Base-by-base conservation (phyloP, 169 alveolate species). In the Plasmodium inui region DNA sequence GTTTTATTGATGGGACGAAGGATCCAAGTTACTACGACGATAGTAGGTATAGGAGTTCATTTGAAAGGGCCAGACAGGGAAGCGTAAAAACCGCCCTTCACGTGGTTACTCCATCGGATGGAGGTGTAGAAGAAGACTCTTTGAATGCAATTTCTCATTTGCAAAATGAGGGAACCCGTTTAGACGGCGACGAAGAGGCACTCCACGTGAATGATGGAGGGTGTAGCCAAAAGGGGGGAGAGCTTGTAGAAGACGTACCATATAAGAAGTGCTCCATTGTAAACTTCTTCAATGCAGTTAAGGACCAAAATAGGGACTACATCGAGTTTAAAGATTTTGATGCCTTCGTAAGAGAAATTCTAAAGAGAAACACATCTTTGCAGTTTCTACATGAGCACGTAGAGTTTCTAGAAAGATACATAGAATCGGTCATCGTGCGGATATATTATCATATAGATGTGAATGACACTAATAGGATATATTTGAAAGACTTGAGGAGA, bases 361-460 rank as follows among this genome's bases (percentile, higher is more conserved):
- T 89, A 39, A 78, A 46, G 26, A 89, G 94, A 70, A 89, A 89
- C 32, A 89, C 71, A 39, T 89, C 94, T 6, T 57, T 89, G 3
- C 82, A 89, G 9, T 89, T 89, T 67, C 72, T 89, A 46, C 83
- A 79, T 70, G 90, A 73, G 9, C 94, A 89, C 67, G 55, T 55
- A n/a, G 94, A 89, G 22, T 89, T 80, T 89, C 50, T 89, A 61
- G 94, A 89, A 80, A 89, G 94, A 53, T 89, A 89, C 83, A 89
- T 89, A 61, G 94, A 89, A 80, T 89, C 94, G 5, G 94, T 89
- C 19, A 89, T 89, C 26, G 90, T 89, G 70, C 82, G 94, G 7
- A 79, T 89, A 2, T 89, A 79, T 80, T 89, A 89, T 89, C 73
- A 89, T 26, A 81, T 89, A 34, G 94, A 89, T 50, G 70, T 89